Evolutionary conservation across 2,329 filamentous ascomycete species (phyloP).

Genomic region (Xylaria hypoxylon): DNA sequence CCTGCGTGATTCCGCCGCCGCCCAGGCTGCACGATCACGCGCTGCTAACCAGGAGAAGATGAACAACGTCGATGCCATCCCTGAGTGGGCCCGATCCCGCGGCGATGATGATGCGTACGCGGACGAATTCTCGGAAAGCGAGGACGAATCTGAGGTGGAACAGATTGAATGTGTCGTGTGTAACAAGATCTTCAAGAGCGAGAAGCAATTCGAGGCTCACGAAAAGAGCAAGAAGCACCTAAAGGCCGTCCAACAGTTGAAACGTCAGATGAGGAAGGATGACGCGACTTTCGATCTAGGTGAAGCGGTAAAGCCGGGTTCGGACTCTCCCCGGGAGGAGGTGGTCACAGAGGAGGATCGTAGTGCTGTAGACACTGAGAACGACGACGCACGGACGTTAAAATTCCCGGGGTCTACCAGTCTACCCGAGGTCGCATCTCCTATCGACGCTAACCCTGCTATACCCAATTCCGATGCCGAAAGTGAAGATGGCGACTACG

Average conservation of each 20-base stretch:
- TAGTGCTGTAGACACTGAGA: conserved; percentile 8
- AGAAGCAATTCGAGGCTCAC: conserved; percentile 90
- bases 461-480: conserved; percentile 37
- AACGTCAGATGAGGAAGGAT: conserved; percentile 85
- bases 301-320: conserved; percentile 28
- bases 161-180: conserved; percentile 82
- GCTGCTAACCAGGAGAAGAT: conserved; percentile 83
- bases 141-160: conserved; percentile 67
- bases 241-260: conserved; percentile 84
- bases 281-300: conserved; percentile 70
- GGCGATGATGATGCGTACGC: conserved; percentile 63
- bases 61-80: conserved; percentile 69
- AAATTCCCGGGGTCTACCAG: conserved; percentile 20
- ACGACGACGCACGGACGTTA: conserved; percentile 17
- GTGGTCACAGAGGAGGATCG: conserved; percentile 24
- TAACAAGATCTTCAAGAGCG: conserved; percentile 85
- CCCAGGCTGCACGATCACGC: conserved; percentile 85
- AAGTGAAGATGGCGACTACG: conserved; percentile 58
- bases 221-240: conserved; percentile 97
- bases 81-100: conserved; percentile 78
- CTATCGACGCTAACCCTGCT: conserved; percentile 25
- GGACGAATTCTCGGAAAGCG: conserved; percentile 69
- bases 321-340: conserved; percentile 19
- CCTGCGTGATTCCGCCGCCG: conserved; percentile 80
- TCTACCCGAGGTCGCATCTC: conserved; percentile 23